These are phyloP conservation scores for Obelidium mucronatum DNA, from an alignment of 192 early-diverging fungal genomes.

Conservation along the genomic window DNA sequence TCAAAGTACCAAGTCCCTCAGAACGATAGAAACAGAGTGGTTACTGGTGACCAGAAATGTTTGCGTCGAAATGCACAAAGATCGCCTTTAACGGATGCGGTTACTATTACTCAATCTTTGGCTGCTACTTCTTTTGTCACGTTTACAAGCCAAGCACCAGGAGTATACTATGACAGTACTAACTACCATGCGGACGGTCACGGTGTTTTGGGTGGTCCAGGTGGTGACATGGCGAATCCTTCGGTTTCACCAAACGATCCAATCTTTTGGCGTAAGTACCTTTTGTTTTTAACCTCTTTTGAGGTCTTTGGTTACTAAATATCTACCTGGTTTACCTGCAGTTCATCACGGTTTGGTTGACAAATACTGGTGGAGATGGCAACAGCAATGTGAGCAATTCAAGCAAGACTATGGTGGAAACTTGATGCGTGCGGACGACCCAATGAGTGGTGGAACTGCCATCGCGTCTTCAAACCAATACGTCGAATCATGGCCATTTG, in stretches of 20 bases:
- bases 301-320: too few species aligned
- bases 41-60: conserved; percentile 13
- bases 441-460: neutral
- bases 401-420: conserved; percentile 13
- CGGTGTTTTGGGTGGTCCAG: neutral
- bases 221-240: conserved; percentile 32
- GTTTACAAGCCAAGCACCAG: conserved; percentile 9
- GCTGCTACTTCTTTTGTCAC: neutral
- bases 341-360: conserved; percentile 29
- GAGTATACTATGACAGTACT: conserved; percentile 19
- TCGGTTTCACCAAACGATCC: conserved; percentile 30
- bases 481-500: conserved; percentile 19
- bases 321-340: too few species aligned
- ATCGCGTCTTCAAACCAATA: neutral
- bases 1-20: neutral
- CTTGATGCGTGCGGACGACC: conserved; percentile 11
- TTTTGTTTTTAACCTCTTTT: neutral
- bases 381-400: neutral
- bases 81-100: conserved; percentile 9
- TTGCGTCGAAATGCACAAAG: neutral
- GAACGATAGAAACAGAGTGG: neutral
- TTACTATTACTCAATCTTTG: neutral
- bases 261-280: conserved; percentile 24
- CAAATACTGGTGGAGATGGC: conserved; percentile 33
- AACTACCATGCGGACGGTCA: conserved; percentile 28